phyloP scores from a whole-genome alignment of 208 protist genomes.

The Crithidia expoeki region DNA sequence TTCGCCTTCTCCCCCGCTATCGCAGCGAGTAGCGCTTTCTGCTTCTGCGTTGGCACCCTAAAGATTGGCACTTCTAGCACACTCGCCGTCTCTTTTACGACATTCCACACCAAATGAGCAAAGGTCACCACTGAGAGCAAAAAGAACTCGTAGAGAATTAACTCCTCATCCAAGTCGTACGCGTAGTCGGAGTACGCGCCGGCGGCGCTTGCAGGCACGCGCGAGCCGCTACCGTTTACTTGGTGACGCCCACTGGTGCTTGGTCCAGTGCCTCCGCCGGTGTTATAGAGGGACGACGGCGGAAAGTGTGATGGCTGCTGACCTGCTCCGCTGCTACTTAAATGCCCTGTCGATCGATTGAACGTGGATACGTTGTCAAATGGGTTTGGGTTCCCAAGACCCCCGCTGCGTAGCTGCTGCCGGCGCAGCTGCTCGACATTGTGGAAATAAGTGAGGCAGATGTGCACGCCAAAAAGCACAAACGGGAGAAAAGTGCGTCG shows the following conservation, averaged over 20 bases:
- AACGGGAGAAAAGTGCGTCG: slow-evolving; percentile 76
- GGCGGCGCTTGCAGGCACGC: not conserved
- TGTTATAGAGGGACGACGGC: too few relatives aligned
- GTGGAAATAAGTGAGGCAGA: slow-evolving; percentile 55
- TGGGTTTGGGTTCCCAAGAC: too few relatives aligned
- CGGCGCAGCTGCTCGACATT: slow-evolving; percentile 36
- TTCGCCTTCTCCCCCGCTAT: slow-evolving; percentile 28
- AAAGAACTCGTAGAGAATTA: slow-evolving; percentile 73
- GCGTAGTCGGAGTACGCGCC: slow-evolving; percentile 33
- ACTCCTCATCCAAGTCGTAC: slow-evolving; percentile 55
- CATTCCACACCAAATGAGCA: slow-evolving; percentile 57
- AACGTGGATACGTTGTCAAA: too few relatives aligned
- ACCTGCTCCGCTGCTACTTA: too few relatives aligned
- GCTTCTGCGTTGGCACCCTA: slow-evolving; percentile 57
- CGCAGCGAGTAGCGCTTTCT: slow-evolving; percentile 34
- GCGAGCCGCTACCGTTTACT: slow-evolving; percentile 7
- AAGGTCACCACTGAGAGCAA: slow-evolving; percentile 53
- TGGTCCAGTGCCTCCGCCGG: too few relatives aligned
- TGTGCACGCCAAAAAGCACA: slow-evolving; percentile 59
- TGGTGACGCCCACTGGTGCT: too few relatives aligned
- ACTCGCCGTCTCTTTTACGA: slow-evolving; percentile 43
- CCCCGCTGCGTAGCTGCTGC: slow-evolving; percentile 12
- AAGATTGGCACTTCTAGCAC: slow-evolving; percentile 69
- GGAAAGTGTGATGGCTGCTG: too few relatives aligned
- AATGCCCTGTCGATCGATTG: too few relatives aligned